A percentile compares a stretch with the other conserved stretches of the same genome.
Conservation (phyloP, 257 asterid species). For the Scutellaria minor region DNA sequence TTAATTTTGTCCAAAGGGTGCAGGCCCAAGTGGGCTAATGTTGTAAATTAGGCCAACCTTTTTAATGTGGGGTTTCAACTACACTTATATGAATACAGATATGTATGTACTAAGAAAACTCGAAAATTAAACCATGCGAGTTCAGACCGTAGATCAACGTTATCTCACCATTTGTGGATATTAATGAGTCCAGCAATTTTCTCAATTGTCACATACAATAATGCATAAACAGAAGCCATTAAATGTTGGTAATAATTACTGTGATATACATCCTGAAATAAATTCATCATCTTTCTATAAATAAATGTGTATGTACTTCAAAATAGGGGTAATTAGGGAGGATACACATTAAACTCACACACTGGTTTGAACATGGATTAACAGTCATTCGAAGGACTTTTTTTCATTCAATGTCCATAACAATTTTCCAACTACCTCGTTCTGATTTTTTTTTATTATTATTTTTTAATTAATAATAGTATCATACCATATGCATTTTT, state of each 20-base stretch:
- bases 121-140: no score
- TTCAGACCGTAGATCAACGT: no score
- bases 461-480: background rate
- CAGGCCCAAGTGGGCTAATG: slow-evolving; percentile 23
- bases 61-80: slow-evolving; percentile 17
- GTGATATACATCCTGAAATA: slow-evolving; percentile 7
- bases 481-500: background rate
- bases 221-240: background rate
- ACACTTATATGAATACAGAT: background rate
- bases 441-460: background rate
- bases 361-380: slow-evolving; percentile 7
- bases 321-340: background rate
- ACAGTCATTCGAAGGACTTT: slow-evolving; percentile 28
- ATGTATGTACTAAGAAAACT: no score
- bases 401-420: slow-evolving; percentile 36
- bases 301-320: background rate
- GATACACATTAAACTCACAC: slow-evolving; percentile 11
- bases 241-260: slow-evolving; percentile 25
- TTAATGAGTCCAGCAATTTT: no score
- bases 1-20: slow-evolving; percentile 38
- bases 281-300: background rate
- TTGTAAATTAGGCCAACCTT: slow-evolving; percentile 3
- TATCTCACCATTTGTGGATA: background rate
- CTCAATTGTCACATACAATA: background rate
- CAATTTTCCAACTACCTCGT: slow-evolving; percentile 34